Base-by-base conservation (phyloP, 768 basidiomycete species). In the Tephrocybe rancida region DNA sequence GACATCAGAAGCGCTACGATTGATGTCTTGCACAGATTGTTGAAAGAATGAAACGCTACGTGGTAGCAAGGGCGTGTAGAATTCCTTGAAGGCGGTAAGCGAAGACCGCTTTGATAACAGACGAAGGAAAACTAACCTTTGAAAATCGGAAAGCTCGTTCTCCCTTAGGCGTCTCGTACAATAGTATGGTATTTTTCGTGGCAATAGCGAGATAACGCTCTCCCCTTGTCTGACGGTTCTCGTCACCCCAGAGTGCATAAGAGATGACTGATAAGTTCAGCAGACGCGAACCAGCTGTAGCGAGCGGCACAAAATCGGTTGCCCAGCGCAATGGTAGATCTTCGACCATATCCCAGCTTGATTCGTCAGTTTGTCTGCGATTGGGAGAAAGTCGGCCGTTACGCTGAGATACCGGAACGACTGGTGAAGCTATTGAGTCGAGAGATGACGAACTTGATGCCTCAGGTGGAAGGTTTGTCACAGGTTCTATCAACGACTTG, bases 271-370 rank as follows among this genome's bases (percentile, higher is more conserved):
- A 80, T 1, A 76, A 61, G 52, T 78, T 81, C 24, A 76, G 70
- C 39, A 92, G 69, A 41, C 89, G 77, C 22, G 90, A 88, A 2
- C 87, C 83, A 22, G 79, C 68, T 2, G 80, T 70, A 4, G 89
- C 89, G n/a, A 94, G 78, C 0, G 89, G 85, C 2, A 90, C 88
- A 63, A 82, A 93, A 66, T 94, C 92, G 0, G 87, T 87, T n/a
- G 90, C 89, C 92, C 92, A 94, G 27, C 88, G 81, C 41, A 92
- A 62, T 1, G 90, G 88, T 8, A 88, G 70, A 43, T 83, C 81
- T 11, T 92, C 90, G 0, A 91, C 75, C 5, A 91, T 63, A 65
- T 92, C 90, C 90, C 90, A 87, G 26, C 72, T 74, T 11, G 81
- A 77, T 44, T 84, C 83, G 41, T 70, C 72, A 9, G 77, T 69